phyloP scores from a whole-genome alignment of 129 eudicot species.

The Tagetes erecta region DNA sequence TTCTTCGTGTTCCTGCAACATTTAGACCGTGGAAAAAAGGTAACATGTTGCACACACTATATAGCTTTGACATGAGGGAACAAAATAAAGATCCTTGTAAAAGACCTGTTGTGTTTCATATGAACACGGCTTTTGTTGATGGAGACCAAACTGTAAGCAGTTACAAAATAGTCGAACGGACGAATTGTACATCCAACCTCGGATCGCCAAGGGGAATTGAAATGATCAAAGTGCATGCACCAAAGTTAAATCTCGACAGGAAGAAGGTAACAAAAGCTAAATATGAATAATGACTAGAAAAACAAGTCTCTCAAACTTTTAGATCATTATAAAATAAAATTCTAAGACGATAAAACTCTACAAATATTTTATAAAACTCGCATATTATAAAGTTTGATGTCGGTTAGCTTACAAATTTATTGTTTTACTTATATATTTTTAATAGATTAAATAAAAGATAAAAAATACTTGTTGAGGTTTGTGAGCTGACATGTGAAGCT shows the following conservation, averaged over 20 bases:
- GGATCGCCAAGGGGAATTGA: slow-evolving; percentile 62
- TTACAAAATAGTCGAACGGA: slow-evolving; percentile 38
- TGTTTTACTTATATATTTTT: no score
- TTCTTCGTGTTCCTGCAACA: slow-evolving; percentile 58
- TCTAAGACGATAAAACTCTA: background rate
- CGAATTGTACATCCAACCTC: slow-evolving; percentile 45
- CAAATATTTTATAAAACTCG: no score
- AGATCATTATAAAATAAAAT: slow-evolving; percentile 2
- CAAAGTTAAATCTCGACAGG: slow-evolving; percentile 42
- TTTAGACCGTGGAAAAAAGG: slow-evolving; percentile 58
- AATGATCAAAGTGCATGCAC: slow-evolving; percentile 60
- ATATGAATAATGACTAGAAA: background rate
- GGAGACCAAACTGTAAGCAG: slow-evolving; percentile 33
- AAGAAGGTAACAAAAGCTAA: slow-evolving; percentile 54
- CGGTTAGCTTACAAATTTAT: no score
- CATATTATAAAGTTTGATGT: no score
- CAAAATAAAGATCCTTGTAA: slow-evolving; percentile 57
- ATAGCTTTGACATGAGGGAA: slow-evolving; percentile 47
- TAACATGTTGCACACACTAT: slow-evolving; percentile 15
- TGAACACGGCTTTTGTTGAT: slow-evolving; percentile 34
- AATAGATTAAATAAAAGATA: no score
- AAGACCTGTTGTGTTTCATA: slow-evolving; percentile 59
- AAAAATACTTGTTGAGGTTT: no score
- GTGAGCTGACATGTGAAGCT: no score
- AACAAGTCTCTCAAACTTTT: background rate